These are phyloP conservation scores for Nissolia schottii DNA, from an alignment of 306 rosid genomes.

Conservation along the genomic window DNA sequence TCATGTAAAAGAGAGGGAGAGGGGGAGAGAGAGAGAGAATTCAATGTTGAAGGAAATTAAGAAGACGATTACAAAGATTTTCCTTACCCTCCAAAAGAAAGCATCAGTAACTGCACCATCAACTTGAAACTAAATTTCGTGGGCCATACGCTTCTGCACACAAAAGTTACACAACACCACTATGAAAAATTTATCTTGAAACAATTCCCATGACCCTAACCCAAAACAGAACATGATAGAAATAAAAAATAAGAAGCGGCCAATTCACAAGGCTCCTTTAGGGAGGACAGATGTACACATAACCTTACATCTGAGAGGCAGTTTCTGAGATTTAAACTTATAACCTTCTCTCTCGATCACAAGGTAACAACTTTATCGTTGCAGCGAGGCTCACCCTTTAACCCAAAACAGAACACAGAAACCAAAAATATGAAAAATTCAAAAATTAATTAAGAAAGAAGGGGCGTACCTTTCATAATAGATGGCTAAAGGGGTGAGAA, in stretches of 20 bases:
- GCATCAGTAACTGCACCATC: conserved; percentile 41
- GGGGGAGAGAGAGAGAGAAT: not conserved
- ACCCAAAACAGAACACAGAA: not conserved
- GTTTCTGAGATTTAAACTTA: too few species aligned
- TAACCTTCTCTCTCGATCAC: too few species aligned
- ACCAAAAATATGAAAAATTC: not conserved
- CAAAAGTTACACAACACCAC: not conserved
- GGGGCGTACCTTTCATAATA: conserved; percentile 67
- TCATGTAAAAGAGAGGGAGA: too few species aligned
- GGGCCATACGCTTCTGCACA: conserved; percentile 79
- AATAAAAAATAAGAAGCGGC: too few species aligned
- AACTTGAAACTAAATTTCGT: conserved; percentile 46
- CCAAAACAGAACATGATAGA: not conserved
- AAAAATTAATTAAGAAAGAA: conserved; percentile 1
- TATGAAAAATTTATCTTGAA: conserved; percentile 5
- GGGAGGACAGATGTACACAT: too few species aligned
- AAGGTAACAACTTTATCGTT: too few species aligned
- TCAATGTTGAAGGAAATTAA: not conserved
- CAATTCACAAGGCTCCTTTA: too few species aligned
- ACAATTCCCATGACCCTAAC: not conserved
- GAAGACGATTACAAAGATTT: not conserved
- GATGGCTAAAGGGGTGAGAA: conserved; percentile 59
- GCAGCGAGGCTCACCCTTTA: too few species aligned
- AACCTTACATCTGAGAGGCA: too few species aligned
- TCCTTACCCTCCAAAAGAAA: conserved; percentile 73